These are phyloP conservation scores for Tephrocybe rancida DNA, from an alignment of 768 basidiomycete species.

Conservation along the genomic window DNA sequence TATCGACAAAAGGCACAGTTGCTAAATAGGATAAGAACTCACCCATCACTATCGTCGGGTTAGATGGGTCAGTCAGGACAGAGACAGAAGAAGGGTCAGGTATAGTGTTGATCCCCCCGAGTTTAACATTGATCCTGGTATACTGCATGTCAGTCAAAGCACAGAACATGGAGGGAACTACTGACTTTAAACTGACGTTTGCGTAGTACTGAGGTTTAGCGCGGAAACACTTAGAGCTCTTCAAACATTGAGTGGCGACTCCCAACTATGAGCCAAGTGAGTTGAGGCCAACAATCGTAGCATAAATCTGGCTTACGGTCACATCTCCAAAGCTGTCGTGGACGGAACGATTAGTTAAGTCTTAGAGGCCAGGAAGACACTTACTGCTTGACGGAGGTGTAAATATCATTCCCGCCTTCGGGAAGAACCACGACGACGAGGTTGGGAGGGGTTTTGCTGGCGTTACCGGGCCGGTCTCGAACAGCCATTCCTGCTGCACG, in stretches of 20 bases:
- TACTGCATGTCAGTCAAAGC: background rate
- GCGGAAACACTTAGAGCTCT: conserved; percentile 61
- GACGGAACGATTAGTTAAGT: background rate
- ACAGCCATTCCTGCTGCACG: conserved; percentile 51
- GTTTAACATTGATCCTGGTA: conserved; percentile 76
- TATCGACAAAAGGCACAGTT: background rate
- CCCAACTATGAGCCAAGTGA: conserved; percentile 50
- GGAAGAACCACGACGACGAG: conserved; percentile 73
- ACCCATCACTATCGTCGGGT: conserved; percentile 84
- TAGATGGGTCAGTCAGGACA: conserved; percentile 65
- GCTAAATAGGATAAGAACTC: conserved; percentile 15
- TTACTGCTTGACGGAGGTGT: conserved; percentile 79
- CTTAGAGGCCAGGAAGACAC: conserved; percentile 20
- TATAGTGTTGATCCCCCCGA: conserved; percentile 81
- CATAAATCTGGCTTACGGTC: conserved; percentile 35
- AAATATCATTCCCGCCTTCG: conserved; percentile 75
- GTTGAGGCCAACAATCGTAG: background rate
- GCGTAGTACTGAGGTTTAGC: conserved; percentile 81
- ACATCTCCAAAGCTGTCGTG: conserved; percentile 70
- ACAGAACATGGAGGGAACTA: background rate
- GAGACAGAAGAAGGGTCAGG: conserved; percentile 70
- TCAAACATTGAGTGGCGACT: conserved; percentile 80
- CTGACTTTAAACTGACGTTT: conserved; percentile 77
- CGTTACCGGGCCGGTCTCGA: conserved; percentile 33
- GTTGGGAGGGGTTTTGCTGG: conserved; percentile 38